These are phyloP conservation scores for Serendipita vermifera DNA, from an alignment of 768 basidiomycete genomes.

Conservation along the genomic window DNA sequence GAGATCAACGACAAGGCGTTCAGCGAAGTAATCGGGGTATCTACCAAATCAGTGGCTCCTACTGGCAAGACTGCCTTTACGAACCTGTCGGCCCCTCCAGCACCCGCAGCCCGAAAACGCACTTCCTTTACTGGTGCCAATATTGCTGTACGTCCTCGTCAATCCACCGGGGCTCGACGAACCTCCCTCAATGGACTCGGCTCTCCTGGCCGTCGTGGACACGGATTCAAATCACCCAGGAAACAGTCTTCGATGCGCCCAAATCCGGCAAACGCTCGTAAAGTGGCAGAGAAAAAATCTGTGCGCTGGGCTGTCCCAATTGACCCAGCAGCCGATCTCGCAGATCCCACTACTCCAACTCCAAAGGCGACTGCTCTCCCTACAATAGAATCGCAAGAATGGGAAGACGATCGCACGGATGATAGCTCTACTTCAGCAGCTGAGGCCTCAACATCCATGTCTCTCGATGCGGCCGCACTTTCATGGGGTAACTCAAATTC, in stretches of 20 bases:
- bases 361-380: constrained; percentile 25
- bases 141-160: constrained; percentile 38
- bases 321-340: constrained; percentile 50
- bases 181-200: constrained; percentile 15
- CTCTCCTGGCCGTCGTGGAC: constrained; percentile 38
- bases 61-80: constrained; percentile 21
- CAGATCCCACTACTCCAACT: constrained; percentile 14
- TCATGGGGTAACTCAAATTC: no score
- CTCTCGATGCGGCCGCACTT: constrained; percentile 25
- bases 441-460: constrained; percentile 20
- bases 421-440: constrained; percentile 49
- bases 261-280: constrained; percentile 29
- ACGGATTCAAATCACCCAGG: constrained; percentile 40
- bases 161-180: constrained; percentile 17
- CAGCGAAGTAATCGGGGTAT: constrained; percentile 50
- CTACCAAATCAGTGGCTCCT: constrained; percentile 45
- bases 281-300: constrained; percentile 52
- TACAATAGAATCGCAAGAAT: constrained; percentile 45
- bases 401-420: constrained; percentile 82
- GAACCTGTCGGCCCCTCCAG: constrained; percentile 41
- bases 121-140: constrained; percentile 36
- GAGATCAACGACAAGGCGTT: constrained; percentile 61
- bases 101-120: constrained; percentile 35
- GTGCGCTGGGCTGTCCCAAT: constrained; percentile 88
- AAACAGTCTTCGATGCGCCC: constrained; percentile 48